Conservation (phyloP, 2,329 filamentous ascomycete genomes). For the Elsinoe necatrix region DNA sequence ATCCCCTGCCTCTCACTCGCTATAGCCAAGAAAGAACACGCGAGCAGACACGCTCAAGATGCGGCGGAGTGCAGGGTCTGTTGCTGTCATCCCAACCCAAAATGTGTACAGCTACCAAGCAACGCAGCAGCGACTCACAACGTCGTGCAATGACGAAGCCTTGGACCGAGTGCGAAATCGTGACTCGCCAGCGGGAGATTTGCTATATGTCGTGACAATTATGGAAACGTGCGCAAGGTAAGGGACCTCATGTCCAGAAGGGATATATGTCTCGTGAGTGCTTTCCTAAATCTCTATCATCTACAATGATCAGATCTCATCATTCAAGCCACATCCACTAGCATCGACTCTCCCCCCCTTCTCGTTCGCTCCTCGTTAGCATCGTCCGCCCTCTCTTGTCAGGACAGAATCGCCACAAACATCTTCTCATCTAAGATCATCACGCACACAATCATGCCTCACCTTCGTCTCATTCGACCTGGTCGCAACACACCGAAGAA, state of each 20-base stretch:
- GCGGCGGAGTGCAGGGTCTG: constrained; percentile 5
- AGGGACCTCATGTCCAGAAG: constrained; percentile 4
- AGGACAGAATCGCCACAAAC: not conserved
- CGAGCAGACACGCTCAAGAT: constrained; percentile 8
- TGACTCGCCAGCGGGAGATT: constrained; percentile 6
- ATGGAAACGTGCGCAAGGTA: not conserved
- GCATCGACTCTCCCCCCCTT: not conserved
- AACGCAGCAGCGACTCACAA: constrained; percentile 3
- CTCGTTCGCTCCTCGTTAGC: not conserved
- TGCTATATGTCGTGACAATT: constrained; percentile 11
- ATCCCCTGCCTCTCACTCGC: not conserved
- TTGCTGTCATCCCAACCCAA: not conserved
- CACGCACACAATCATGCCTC: not conserved
- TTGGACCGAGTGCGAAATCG: not conserved
- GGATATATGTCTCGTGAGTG: constrained; percentile 14
- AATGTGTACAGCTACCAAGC: not conserved
- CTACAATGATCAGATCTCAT: not conserved
- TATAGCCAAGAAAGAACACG: not conserved
- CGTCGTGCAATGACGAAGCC: constrained; percentile 10
- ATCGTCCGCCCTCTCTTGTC: not conserved
- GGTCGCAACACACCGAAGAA: constrained; percentile 8
- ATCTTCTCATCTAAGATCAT: not conserved
- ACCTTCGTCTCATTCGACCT: constrained; percentile 9
- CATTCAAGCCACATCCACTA: not conserved
- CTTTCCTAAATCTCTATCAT: constrained; percentile 6